A percentile compares a stretch with the other conserved stretches of the same genome.
Evolutionary conservation across 768 basidiomycete species (phyloP).

Genomic region (Agaricus subrufescens): DNA sequence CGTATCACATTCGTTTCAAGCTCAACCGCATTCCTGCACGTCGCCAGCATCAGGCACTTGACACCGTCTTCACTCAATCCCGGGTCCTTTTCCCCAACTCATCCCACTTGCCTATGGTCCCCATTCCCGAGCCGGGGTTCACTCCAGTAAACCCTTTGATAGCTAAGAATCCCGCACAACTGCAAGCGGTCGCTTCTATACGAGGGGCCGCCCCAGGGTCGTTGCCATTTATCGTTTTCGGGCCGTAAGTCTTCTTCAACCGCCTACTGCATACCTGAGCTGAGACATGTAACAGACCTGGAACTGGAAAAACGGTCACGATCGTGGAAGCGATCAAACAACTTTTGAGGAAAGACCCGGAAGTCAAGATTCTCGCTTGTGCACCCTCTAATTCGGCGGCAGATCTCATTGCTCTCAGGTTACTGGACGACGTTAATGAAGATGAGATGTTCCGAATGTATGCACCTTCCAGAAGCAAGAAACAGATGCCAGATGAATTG

Average conservation of each 20-base stretch:
- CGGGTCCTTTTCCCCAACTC: conserved; percentile 47
- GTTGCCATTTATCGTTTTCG: conserved; percentile 56
- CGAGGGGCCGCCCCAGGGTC: conserved; percentile 37
- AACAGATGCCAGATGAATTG: conserved; percentile 41
- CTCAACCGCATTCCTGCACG: conserved; percentile 52
- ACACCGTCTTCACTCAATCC: conserved; percentile 36
- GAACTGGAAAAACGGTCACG: conserved; percentile 66
- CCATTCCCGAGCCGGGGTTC: conserved; percentile 7
- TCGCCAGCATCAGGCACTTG: conserved; percentile 57
- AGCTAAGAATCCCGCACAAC: conserved; percentile 39
- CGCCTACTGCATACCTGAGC: background rate
- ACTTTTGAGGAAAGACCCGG: conserved; percentile 32
- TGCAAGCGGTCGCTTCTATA: conserved; percentile 46
- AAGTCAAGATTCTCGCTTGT: conserved; percentile 48
- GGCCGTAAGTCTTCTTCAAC: conserved; percentile 44
- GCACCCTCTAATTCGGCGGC: conserved; percentile 67
- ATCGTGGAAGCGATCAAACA: conserved; percentile 58
- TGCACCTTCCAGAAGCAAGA: conserved; percentile 43
- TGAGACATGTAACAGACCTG: conserved; percentile 34
- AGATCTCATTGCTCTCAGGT: conserved; percentile 48
- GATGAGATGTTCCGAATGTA: conserved; percentile 52
- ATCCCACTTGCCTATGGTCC: background rate
- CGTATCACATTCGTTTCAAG: conserved; percentile 51
- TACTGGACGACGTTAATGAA: conserved; percentile 23
- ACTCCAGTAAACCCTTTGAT: conserved; percentile 39